phyloP scores from a whole-genome alignment of 345 rosid genomes.

The Isatis tinctoria region DNA sequence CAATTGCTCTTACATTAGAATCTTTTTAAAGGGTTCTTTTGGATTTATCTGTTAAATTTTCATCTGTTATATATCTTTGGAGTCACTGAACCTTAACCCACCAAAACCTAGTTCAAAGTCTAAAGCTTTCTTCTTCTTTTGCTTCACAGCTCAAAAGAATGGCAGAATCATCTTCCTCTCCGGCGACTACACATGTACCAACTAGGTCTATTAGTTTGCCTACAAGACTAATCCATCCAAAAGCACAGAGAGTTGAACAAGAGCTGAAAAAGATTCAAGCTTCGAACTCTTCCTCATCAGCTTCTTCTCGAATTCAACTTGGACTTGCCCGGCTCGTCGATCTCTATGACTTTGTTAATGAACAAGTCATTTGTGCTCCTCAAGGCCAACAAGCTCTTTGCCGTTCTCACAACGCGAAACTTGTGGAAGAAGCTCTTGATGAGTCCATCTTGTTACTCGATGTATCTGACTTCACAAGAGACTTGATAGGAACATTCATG shows the following conservation, averaged over 20 bases:
- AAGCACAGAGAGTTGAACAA: conserved; percentile 41
- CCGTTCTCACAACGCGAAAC: conserved; percentile 4
- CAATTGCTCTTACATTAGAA: not conserved
- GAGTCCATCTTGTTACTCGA: conserved; percentile 42
- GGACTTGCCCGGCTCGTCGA: conserved; percentile 39
- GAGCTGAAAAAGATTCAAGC: conserved; percentile 38
- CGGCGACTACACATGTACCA: conserved; percentile 16
- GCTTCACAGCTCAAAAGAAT: conserved; percentile 6
- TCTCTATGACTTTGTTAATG: conserved; percentile 39
- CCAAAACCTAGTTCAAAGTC: conserved; percentile 5
- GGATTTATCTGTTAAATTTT: not conserved
- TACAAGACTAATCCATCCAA: conserved; percentile 44
- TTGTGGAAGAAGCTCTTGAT: conserved; percentile 41
- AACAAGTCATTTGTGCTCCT: conserved; percentile 30
- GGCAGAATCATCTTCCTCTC: conserved; percentile 11
- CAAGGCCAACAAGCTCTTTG: conserved; percentile 28
- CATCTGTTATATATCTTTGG: conserved; percentile 13
- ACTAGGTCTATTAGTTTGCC: conserved; percentile 54
- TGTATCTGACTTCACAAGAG: conserved; percentile 38
- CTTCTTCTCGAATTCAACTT: conserved; percentile 33
- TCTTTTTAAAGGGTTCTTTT: not conserved
- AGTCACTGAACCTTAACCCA: conserved; percentile 9
- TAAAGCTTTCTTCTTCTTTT: conserved; percentile 3
- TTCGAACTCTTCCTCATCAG: conserved; percentile 23
- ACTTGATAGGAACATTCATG: conserved; percentile 34